Evolutionary conservation across 345 rosid species (phyloP).

Genomic region (Eucalyptus polyanthemos): DNA sequence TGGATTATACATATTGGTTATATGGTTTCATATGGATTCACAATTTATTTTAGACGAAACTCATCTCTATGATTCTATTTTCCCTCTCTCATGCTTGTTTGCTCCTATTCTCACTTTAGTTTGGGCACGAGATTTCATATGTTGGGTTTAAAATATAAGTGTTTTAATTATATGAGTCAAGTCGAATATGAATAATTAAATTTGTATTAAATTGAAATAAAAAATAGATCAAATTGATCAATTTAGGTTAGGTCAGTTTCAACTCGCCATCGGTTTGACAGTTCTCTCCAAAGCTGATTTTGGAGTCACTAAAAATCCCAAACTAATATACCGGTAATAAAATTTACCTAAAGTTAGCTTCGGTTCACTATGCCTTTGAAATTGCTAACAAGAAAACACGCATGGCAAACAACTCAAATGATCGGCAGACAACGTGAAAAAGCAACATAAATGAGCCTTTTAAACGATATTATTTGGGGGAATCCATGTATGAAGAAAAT

Average conservation of each 20-base stretch:
- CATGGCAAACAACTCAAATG: fast-evolving
- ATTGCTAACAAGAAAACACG: not conserved
- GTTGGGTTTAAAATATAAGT: not conserved
- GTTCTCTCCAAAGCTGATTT: fast-evolving
- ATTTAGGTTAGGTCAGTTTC: fast-evolving
- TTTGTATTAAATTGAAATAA: no score
- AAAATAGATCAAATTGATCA: fast-evolving
- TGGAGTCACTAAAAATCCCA: not conserved
- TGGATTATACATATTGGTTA: no score
- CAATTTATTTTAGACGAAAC: no score
- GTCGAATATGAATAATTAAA: no score
- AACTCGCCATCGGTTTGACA: fast-evolving
- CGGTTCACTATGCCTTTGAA: fast-evolving
- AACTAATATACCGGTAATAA: fast-evolving
- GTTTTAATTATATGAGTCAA: fast-evolving
- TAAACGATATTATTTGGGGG: not conserved
- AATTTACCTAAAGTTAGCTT: fast-evolving
- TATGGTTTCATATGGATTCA: not conserved
- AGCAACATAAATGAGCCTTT: not conserved
- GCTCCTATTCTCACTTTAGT: not conserved
- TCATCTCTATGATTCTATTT: no score
- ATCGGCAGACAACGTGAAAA: not conserved
- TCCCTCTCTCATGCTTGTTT: fast-evolving
- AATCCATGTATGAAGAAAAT: not conserved
- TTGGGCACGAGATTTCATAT: not conserved